These are phyloP conservation scores for Syzygium oleosum DNA, from an alignment of 345 rosid genomes.

Conservation along the genomic window DNA sequence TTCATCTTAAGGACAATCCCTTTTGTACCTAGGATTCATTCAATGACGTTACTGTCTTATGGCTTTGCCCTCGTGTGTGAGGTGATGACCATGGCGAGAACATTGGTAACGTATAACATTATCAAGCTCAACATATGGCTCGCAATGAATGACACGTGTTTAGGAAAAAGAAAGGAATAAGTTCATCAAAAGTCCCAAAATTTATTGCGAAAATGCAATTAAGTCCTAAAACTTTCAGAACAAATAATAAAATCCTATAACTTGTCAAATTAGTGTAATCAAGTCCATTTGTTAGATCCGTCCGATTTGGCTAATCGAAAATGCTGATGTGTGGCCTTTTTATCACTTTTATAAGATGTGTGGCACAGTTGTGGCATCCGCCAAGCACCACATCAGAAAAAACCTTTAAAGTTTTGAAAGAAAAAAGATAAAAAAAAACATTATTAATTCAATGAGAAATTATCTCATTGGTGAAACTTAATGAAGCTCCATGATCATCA, in stretches of 20 bases:
- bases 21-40: not conserved
- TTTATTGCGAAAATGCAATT: fast-evolving
- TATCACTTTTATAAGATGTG: not conserved
- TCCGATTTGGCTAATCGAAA: not conserved
- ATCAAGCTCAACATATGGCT: not conserved
- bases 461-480: not conserved
- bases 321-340: not conserved
- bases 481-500: not conserved
- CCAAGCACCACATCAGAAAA: not conserved
- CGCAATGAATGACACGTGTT: not conserved
- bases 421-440: not conserved
- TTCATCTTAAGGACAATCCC: not conserved
- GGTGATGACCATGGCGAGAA: not conserved
- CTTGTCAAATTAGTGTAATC: fast-evolving
- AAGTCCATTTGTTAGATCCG: fast-evolving
- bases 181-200: not conserved
- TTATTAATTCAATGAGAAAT: not conserved
- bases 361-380: not conserved
- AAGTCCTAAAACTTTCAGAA: not conserved
- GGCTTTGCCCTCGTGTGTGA: not conserved
- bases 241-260: not conserved
- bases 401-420: not conserved
- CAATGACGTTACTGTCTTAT: not conserved
- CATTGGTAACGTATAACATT: not conserved
- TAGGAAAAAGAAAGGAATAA: not conserved